Evolutionary conservation across 495 filamentous ascomycete genomes (phyloP).

Genomic region (Neurospora sp.): DNA sequence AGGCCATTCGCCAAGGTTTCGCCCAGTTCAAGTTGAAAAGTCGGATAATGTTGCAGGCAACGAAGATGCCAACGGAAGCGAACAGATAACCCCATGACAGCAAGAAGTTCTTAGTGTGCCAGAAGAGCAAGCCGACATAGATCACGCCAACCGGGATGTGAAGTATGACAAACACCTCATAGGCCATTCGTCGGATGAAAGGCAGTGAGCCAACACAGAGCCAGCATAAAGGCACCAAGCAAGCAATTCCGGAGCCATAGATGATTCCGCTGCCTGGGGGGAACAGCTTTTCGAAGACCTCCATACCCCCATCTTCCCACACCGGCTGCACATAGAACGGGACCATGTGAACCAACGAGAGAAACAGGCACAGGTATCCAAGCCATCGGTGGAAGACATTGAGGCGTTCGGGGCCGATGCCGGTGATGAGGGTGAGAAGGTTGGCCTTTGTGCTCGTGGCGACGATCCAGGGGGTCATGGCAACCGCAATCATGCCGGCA

Average conservation of each 20-base stretch:
- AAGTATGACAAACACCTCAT: constrained; percentile 73
- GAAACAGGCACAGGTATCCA: constrained; percentile 76
- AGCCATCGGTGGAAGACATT: constrained; percentile 92
- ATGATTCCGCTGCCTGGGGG: constrained; percentile 50
- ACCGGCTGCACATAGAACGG: constrained; percentile 86
- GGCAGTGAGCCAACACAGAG: constrained; percentile 77
- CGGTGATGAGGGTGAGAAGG: constrained; percentile 71
- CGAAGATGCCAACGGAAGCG: constrained; percentile 72
- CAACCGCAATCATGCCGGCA: constrained; percentile 85
- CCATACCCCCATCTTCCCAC: constrained; percentile 63
- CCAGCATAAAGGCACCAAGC: constrained; percentile 67
- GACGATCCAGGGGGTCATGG: constrained; percentile 90
- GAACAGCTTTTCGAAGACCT: constrained; percentile 56
- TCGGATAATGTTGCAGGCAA: constrained; percentile 50
- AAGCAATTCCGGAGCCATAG: constrained; percentile 86
- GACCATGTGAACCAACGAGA: constrained; percentile 71
- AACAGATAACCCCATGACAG: constrained; percentile 86
- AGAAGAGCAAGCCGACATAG: constrained; percentile 80
- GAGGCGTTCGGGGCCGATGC: constrained; percentile 83
- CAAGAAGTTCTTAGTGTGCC: constrained; percentile 90
- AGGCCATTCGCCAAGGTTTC: constrained; percentile 67
- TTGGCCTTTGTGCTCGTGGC: constrained; percentile 88
- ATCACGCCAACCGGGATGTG: constrained; percentile 75
- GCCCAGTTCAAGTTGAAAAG: constrained; percentile 78
- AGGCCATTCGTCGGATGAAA: constrained; percentile 47